These are phyloP conservation scores for Xylariales sp. DNA, from an alignment of 2,329 filamentous ascomycete genomes.

Conservation along the genomic window DNA sequence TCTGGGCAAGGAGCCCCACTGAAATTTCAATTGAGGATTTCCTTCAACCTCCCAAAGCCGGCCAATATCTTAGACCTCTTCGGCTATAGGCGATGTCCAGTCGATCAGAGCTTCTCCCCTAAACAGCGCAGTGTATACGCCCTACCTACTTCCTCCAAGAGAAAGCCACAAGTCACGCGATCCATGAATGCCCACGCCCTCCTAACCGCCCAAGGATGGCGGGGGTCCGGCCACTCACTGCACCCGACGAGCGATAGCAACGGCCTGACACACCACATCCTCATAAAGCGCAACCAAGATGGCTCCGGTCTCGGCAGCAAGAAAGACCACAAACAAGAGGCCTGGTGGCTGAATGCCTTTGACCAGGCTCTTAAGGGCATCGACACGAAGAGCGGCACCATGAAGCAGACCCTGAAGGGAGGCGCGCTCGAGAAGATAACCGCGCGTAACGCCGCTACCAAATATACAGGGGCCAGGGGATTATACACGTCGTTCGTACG, in stretches of 20 bases:
- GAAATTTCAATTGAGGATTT: constrained; percentile 37
- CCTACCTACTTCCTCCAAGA: not conserved
- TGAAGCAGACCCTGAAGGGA: constrained; percentile 66
- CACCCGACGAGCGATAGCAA: constrained; percentile 78
- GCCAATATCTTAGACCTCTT: constrained; percentile 2
- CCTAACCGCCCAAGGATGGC: constrained; percentile 89
- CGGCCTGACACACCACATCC: constrained; percentile 84
- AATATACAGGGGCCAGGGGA: constrained; percentile 70
- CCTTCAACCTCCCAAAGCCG: not conserved
- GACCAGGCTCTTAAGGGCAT: constrained; percentile 89
- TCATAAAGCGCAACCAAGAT: constrained; percentile 85
- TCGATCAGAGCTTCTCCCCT: not conserved
- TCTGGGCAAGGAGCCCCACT: constrained; percentile 28
- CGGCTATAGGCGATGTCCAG: not conserved
- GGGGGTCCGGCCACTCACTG: constrained; percentile 86
- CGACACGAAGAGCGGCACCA: constrained; percentile 68
- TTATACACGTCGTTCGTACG: constrained; percentile 88
- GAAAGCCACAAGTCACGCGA: constrained; percentile 6
- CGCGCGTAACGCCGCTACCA: constrained; percentile 58
- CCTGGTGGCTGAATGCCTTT: constrained; percentile 98
- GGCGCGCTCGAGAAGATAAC: constrained; percentile 65
- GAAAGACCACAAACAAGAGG: constrained; percentile 75
- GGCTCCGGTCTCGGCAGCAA: constrained; percentile 84
- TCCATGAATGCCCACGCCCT: constrained; percentile 86
- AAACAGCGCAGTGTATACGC: not conserved